phyloP scores from a whole-genome alignment of 495 filamentous ascomycete genomes.

The Saxophila tyrrhenica region DNA sequence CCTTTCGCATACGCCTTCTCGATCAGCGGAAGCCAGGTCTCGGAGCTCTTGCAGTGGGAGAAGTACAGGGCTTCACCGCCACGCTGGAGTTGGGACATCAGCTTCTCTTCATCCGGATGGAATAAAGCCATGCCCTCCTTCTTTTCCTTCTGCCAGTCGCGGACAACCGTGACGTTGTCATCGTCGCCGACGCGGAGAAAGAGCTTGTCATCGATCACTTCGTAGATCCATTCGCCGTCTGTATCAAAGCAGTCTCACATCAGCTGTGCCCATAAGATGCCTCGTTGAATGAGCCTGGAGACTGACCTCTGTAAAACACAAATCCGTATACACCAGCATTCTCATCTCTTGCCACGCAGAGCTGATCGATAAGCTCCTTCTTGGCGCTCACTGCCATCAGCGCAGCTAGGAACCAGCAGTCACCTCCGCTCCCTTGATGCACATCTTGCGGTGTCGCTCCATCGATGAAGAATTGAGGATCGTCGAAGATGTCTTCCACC shows the following conservation, averaged over 20 bases:
- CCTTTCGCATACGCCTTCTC: constrained; percentile 97
- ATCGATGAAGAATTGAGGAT: constrained; percentile 40
- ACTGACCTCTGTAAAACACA: constrained; percentile 58
- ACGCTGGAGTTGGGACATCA: constrained; percentile 61
- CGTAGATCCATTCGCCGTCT: constrained; percentile 86
- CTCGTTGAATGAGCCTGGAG: too few relatives aligned
- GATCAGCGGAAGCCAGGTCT: constrained; percentile 88
- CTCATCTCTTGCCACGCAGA: constrained; percentile 76
- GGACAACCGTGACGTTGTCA: constrained; percentile 42
- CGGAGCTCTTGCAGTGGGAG: constrained; percentile 77
- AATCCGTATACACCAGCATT: constrained; percentile 86
- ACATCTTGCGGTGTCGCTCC: constrained; percentile 75
- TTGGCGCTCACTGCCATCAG: constrained; percentile 76
- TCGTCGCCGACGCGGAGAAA: constrained; percentile 77
- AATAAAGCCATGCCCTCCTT: constrained; percentile 5
- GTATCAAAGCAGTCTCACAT: neutral
- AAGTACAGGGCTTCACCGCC: constrained; percentile 73
- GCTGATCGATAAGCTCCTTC: constrained; percentile 52
- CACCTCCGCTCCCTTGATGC: constrained; percentile 66
- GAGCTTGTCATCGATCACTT: constrained; percentile 77
- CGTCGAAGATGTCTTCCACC: constrained; percentile 68
- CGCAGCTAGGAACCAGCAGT: constrained; percentile 89
- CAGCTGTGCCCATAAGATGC: too few relatives aligned
- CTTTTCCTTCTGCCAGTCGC: constrained; percentile 13
- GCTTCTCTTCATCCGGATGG: constrained; percentile 57